Evolutionary conservation across 805 yeast genomes (phyloP), one percentile per base, ranked within the genome.

Genomic region (Wickerhamomyces hampshirensis): DNA sequence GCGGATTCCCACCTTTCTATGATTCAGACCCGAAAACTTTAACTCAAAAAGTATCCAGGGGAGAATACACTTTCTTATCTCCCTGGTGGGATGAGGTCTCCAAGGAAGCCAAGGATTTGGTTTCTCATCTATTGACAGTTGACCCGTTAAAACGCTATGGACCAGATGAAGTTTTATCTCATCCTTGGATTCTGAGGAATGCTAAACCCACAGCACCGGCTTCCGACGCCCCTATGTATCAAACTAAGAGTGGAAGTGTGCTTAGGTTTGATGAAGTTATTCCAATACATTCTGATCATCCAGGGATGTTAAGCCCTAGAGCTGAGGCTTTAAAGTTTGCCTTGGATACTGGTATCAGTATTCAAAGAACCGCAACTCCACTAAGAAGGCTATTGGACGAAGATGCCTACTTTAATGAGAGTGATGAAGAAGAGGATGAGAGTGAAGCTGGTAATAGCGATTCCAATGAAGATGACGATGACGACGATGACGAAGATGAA

Each of bases 1-100:
- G 98, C 65, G 98, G 98, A 4, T 93, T 93, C 63, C 98, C 98
- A 1, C 98, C 98, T 5, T 93, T 93, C 56, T 93, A 88, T 60
- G 94, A 86, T 55, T 44, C 53, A 9, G 56, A 53, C 30, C 97
- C 89, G 53, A 89, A 91, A 86, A 66, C 75, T 6, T 63, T 84
- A 32, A 77, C 88, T 6, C 66, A 66, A 33, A 84, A 84, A 56
- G 85, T 83, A 18, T 65, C 83, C 13, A 68, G 69, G 29, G 93
- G 93, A 28, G 81, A 83, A 38, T 84, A 73, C 60, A 73, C 77
- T 7, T 84, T 83, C 51, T 61, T 84, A 35, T 64, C 74, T 34
- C 95, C 95, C 4, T 84, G 95, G 95, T 84, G 91, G 86, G 93
- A 84, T 60, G 94, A 84, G 55, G 68, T 93, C 26, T 83, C 95